Percentiles rank a stretch among this genome's conserved stretches.
phyloP scores from a whole-genome alignment of 108 stramenopile genomes.

The Fistulifera solaris region DNA sequence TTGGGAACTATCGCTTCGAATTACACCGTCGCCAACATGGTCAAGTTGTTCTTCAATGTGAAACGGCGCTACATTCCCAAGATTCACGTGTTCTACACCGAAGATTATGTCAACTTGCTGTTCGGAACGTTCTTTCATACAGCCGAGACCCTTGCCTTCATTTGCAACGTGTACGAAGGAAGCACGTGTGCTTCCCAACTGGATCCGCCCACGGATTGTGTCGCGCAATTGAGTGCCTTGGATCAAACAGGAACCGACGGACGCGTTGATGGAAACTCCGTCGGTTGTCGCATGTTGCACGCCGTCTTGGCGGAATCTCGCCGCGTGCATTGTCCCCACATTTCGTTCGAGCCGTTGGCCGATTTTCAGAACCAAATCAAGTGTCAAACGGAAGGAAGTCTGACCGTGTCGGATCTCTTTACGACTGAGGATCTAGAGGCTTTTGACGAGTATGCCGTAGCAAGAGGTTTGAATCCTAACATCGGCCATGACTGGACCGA shows the following conservation, averaged over 20 bases:
- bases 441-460: neutral
- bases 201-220: neutral
- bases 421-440: constrained; percentile 3
- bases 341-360: neutral
- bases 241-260: neutral
- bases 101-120: neutral
- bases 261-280: neutral
- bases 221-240: neutral
- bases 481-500: no score
- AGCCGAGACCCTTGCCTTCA: neutral
- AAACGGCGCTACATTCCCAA: neutral
- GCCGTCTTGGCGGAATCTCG: neutral
- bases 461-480: neutral
- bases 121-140: neutral
- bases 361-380: neutral
- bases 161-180: neutral
- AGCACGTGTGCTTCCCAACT: neutral
- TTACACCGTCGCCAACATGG: neutral
- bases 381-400: constrained; percentile 8
- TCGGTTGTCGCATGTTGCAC: neutral
- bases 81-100: neutral
- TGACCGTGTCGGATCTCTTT: constrained; percentile 5
- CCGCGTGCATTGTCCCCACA: neutral
- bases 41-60: neutral
- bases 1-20: neutral